Evolutionary conservation across 116 monocot genomes (phyloP).

Genomic region (Dioscorea cayenensis): DNA sequence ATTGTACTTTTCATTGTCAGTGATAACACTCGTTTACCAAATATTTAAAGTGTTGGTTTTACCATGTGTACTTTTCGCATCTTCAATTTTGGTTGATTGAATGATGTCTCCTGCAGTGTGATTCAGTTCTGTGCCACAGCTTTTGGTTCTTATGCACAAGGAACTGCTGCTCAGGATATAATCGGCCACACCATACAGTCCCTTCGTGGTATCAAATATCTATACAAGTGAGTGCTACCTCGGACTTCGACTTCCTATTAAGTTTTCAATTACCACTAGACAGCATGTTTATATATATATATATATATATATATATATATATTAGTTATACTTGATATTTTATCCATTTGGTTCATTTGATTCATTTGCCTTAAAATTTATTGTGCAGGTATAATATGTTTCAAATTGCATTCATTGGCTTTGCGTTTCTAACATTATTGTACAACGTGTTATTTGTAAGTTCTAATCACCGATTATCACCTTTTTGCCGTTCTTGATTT

Average conservation of each 20-base stretch:
- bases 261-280: too few relatives aligned
- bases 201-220: constrained; percentile 94
- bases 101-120: constrained; percentile 50
- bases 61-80: too few relatives aligned
- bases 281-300: too few relatives aligned
- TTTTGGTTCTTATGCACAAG: constrained; percentile 91
- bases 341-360: neutral
- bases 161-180: constrained; percentile 97
- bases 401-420: constrained; percentile 71
- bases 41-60: too few relatives aligned
- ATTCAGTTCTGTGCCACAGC: constrained; percentile 97
- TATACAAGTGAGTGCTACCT: constrained; percentile 74
- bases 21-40: too few relatives aligned
- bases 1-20: too few relatives aligned
- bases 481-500: neutral
- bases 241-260: neutral
- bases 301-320: too few relatives aligned
- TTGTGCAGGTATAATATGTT: constrained; percentile 85
- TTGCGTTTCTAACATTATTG: constrained; percentile 67
- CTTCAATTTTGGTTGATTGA: neutral
- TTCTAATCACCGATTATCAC: neutral
- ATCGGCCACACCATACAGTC: constrained; percentile 95
- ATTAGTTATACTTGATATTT: neutral
- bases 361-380: neutral
- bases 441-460: constrained; percentile 82